Base-by-base conservation (phyloP, 305 asterid species). In the Solanum hybrid region DNA sequence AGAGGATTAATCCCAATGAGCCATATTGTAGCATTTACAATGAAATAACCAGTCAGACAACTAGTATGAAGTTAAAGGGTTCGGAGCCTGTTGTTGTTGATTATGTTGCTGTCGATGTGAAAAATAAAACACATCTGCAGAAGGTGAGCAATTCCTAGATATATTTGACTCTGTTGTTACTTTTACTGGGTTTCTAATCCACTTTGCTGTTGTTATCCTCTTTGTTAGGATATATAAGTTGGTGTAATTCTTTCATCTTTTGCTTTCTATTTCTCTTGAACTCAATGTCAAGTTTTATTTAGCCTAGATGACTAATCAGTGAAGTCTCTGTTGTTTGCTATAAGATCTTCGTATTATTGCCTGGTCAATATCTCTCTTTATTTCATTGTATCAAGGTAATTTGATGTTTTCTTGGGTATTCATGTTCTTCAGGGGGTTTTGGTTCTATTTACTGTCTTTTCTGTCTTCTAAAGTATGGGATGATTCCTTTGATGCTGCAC, bases 71-170 rank as follows among this genome's bases (percentile, higher is more conserved):
- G 93, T 90, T 95, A 78, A 97, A 96, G 92, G 95, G 96, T 85
- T 93, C 99, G 51, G 99, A 96, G 81, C 93, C 95, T 31, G 97
- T 87, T 20, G 90, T 94, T 87, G 96, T 97, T 74, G 99, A 97
- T 92, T 95, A 94, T 93, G 98, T 96, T 94, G 93, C 99, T 57
- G 94, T 96, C 88, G 99, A 96, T 92, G 95, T 93, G 86, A 96
- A 97, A 92, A 92, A 73, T 94, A 93, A 92, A 90, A 92, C 89
- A 90, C 91, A 90, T 91, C 34, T 96, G 82, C 97, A 94, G 91
- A 97, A 96, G 98, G 99, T 97, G 91, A 92, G 96, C 61, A 57
- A 75, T 84, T 83, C 40, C 74, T 14, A 11, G 37, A 84, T 84
- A 29, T 84, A 31, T 84, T 29, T 20, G 74, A 84, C 74, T 83